These are phyloP conservation scores for Odonthalia washingtoniensis DNA, from an alignment of 31 red algal genomes.

Conservation along the genomic window DNA sequence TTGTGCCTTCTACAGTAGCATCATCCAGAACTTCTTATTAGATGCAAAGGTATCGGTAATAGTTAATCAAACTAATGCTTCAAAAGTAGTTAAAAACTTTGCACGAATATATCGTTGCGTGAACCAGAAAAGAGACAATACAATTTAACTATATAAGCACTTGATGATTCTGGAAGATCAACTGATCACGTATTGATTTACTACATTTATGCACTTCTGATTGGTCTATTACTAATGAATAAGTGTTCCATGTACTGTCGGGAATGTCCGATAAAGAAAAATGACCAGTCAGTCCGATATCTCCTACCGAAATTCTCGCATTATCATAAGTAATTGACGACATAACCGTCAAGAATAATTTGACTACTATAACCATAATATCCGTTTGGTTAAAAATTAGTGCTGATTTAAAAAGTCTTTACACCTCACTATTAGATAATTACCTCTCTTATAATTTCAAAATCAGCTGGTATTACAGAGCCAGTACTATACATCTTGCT, in stretches of 20 bases:
- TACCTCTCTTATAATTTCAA: too few relatives aligned
- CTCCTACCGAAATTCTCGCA: too few relatives aligned
- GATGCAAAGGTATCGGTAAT: too few relatives aligned
- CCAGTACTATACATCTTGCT: too few relatives aligned
- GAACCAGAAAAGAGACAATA: neutral
- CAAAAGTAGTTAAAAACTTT: neutral
- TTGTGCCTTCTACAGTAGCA: neutral
- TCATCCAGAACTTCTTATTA: neutral
- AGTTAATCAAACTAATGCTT: neutral
- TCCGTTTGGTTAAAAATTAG: too few relatives aligned
- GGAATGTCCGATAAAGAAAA: neutral
- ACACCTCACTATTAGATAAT: too few relatives aligned
- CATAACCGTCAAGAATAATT: too few relatives aligned
- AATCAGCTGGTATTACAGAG: too few relatives aligned
- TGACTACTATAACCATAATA: too few relatives aligned
- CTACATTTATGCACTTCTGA: neutral
- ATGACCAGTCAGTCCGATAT: neutral
- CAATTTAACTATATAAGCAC: neutral
- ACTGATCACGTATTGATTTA: neutral
- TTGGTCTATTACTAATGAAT: neutral
- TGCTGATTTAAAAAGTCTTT: too few relatives aligned
- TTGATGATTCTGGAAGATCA: neutral
- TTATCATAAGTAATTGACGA: too few relatives aligned
- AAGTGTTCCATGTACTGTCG: constrained; percentile 3
- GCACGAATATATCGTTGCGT: neutral